Evolutionary conservation across 139 green algal genomes (phyloP).

Genomic region (Chlamydomonas eustigma): DNA sequence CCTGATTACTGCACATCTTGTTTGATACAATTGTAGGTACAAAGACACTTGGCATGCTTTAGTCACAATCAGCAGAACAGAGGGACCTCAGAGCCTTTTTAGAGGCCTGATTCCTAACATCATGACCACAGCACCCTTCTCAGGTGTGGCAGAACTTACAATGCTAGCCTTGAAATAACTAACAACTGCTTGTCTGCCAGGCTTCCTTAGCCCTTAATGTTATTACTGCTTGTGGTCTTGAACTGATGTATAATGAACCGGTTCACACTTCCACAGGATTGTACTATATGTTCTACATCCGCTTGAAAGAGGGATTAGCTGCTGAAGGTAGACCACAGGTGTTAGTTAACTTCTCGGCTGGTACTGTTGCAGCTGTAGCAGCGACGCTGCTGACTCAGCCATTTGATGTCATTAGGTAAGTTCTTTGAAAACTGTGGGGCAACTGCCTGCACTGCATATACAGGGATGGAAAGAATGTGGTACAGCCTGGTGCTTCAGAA

Average conservation of each 20-base stretch:
- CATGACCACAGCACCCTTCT: constrained; percentile 87
- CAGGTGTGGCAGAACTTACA: constrained; percentile 26
- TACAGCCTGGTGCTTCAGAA: too few species aligned
- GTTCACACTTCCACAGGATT: constrained; percentile 62
- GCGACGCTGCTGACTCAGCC: constrained; percentile 86
- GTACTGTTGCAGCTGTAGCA: constrained; percentile 59
- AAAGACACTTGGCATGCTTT: constrained; percentile 51
- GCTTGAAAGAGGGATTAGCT: constrained; percentile 11
- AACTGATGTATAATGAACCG: too few species aligned
- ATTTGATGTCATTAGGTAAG: constrained; percentile 61
- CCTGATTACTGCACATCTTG: too few species aligned
- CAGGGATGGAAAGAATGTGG: too few species aligned
- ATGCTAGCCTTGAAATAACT: too few species aligned
- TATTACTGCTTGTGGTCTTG: neutral
- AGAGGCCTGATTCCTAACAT: constrained; percentile 87
- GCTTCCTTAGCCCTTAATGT: neutral
- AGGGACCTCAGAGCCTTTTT: constrained; percentile 72
- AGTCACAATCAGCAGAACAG: constrained; percentile 46
- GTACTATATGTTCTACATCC: constrained; percentile 91
- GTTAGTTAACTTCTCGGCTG: constrained; percentile 66
- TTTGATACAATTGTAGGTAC: too few species aligned
- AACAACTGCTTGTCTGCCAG: neutral
- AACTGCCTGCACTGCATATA: too few species aligned
- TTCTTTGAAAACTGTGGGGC: too few species aligned
- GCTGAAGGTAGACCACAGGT: neutral